Conservation (phyloP, 768 basidiomycete species). For the Boletus pseudo-olivaceus region DNA sequence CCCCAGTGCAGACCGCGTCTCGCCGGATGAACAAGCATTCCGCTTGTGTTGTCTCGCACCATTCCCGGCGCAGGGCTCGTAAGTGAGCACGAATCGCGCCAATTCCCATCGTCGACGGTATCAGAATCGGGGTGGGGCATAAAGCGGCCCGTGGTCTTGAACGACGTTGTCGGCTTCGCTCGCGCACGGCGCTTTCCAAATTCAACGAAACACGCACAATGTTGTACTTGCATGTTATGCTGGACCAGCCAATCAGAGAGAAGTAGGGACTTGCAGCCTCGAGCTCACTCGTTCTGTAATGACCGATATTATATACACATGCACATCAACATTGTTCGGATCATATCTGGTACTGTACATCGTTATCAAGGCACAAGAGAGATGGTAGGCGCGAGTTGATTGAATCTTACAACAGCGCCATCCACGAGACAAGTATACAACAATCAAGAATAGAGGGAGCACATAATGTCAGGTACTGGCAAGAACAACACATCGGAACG, state of each 20-base stretch:
- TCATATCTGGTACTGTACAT: not conserved
- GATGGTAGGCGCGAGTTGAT: not conserved
- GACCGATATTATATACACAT: no score
- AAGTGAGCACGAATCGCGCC: no score
- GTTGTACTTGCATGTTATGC: no score
- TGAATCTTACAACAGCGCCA: conserved; percentile 1
- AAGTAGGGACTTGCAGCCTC: not conserved
- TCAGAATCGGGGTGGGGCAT: no score
- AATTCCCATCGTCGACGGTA: no score
- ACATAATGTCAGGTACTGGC: not conserved
- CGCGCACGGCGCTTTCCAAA: no score
- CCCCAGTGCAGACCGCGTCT: not conserved
- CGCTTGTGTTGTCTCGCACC: no score
- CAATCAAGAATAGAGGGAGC: not conserved
- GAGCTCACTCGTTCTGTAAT: not conserved
- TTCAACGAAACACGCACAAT: no score
- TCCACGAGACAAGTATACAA: conserved; percentile 2
- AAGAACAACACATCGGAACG: not conserved
- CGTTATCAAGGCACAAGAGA: not conserved
- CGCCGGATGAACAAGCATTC: not conserved
- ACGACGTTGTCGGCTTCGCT: no score
- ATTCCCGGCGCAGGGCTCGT: no score
- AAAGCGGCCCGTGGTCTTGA: no score
- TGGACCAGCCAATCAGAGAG: not conserved
- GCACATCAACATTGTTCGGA: not conserved